Evolutionary conservation across 805 yeast genomes (phyloP), one percentile per base, ranked within the genome.

Genomic region (Saccharomyces jurei): DNA sequence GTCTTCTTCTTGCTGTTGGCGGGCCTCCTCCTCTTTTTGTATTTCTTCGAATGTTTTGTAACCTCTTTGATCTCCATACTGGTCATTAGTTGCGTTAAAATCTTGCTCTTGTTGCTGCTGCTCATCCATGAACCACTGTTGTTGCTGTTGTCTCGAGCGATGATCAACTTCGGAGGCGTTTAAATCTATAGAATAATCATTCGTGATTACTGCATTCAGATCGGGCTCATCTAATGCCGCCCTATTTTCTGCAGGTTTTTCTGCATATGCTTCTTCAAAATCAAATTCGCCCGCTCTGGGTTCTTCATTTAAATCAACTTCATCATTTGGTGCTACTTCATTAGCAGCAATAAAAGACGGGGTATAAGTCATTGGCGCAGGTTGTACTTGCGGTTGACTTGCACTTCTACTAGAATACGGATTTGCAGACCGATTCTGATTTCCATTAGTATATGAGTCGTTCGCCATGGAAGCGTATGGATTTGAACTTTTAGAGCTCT

Each of bases 41-140:
- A 65, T 54, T 36, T 70, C 69, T 31, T 70, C 72, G 53, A 68
- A 69, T 1, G 71, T 65, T 55, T 57, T 68, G 57, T 53, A 67
- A 54, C 71, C 71, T 64, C 64, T 55, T 65, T 61, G 61, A 57
- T n/a, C 61, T 57, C 41, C 59, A 58, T 86, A 86, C 55, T 83
- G 81, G 64, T 83, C 86, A 58, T 86, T 80, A 31, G 85, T 87
- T 21, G 85, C 84, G 58, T 84, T 91, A 63, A 83, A 87, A 59
- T 86, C 90, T 54, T 85, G 84, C 36, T 77, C 68, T 22, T 66
- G 68, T 30, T 65, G 71, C 30, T 54, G 57, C 44, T 63, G 58
- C 28, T 55, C 63, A 50, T 58, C 60, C 48, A 62, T 57, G 30
- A 66, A 69, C 53, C 67, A 63, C 44, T 67, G 63, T 14, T 51